These are phyloP conservation scores for Sisymbrium irio DNA, from an alignment of 345 rosid species.

Conservation along the genomic window DNA sequence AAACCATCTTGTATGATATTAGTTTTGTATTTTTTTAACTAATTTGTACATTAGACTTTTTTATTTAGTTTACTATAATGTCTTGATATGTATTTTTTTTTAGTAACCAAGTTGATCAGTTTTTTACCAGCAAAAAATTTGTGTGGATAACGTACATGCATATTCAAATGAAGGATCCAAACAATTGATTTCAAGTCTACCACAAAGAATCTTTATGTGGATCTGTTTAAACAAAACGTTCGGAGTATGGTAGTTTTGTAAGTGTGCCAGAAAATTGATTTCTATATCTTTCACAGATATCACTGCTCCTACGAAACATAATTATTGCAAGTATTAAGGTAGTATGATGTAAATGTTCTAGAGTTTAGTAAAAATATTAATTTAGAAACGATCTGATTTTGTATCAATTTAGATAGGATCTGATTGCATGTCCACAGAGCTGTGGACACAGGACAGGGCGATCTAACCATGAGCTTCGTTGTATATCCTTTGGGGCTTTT, in stretches of 20 bases:
- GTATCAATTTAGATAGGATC: too few species aligned
- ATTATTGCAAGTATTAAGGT: too few species aligned
- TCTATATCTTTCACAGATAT: too few species aligned
- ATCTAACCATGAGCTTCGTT: too few species aligned
- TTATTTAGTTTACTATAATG: not conserved
- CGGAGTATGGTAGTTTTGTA: not conserved
- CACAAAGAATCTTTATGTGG: not conserved
- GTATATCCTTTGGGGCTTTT: too few species aligned
- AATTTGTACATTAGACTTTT: not conserved
- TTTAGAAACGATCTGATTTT: too few species aligned
- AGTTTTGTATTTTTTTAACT: not conserved
- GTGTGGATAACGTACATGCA: not conserved
- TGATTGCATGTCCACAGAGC: too few species aligned
- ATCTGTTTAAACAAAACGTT: not conserved
- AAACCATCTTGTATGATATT: slow-evolving; percentile 6
- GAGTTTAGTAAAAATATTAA: too few species aligned
- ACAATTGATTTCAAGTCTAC: not conserved
- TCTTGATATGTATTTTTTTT: not conserved
- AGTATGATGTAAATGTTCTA: too few species aligned
- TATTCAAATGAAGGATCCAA: not conserved
- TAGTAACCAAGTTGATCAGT: not conserved
- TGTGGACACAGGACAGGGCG: too few species aligned
- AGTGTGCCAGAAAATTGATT: not conserved
- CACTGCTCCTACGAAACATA: too few species aligned
- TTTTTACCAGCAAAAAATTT: not conserved